Percentiles rank a stretch among this genome's conserved stretches.
Evolutionary conservation across 2,329 filamentous ascomycete species (phyloP).

Genomic region (Apiospora aurea): DNA sequence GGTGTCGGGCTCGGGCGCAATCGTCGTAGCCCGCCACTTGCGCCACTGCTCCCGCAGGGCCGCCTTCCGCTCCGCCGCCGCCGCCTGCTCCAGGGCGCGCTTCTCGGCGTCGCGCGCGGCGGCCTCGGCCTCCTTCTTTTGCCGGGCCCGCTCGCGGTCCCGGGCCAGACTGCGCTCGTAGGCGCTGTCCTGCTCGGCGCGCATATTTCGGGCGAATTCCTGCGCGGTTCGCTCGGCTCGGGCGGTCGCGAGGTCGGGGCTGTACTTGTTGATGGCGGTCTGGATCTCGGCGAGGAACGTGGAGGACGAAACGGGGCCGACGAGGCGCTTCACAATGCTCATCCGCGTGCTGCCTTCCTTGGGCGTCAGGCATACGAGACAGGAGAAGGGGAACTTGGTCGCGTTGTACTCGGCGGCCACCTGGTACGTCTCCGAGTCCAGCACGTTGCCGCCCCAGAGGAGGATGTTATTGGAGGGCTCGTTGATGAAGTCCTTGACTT

Average conservation of each 20-base stretch:
- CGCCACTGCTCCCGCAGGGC: conserved; percentile 72
- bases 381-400: conserved; percentile 92
- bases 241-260: conserved; percentile 75
- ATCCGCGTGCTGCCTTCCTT: conserved; percentile 85
- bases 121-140: conserved; percentile 77
- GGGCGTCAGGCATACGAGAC: conserved; percentile 85
- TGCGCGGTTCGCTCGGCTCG: conserved; percentile 82
- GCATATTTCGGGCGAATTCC: conserved; percentile 78
- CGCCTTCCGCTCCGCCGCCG: conserved; percentile 61
- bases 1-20: conserved; percentile 71
- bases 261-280: conserved; percentile 75
- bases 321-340: conserved; percentile 83
- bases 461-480: conserved; percentile 81
- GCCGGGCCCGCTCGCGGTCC: conserved; percentile 83
- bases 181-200: conserved; percentile 89
- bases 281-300: conserved; percentile 81
- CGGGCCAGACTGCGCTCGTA: conserved; percentile 91
- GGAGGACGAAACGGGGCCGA: conserved; percentile 72
- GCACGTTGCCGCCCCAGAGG: conserved; percentile 91
- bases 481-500: conserved; percentile 77
- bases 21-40: conserved; percentile 74
- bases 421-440: conserved; percentile 94
- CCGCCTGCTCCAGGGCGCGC: conserved; percentile 64
- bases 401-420: conserved; percentile 86
- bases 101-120: conserved; percentile 72